Evolutionary conservation across 163 green algal genomes (phyloP), one percentile per base, ranked within the genome.

Genomic region (Chlamydomonas reinhardtii): DNA sequence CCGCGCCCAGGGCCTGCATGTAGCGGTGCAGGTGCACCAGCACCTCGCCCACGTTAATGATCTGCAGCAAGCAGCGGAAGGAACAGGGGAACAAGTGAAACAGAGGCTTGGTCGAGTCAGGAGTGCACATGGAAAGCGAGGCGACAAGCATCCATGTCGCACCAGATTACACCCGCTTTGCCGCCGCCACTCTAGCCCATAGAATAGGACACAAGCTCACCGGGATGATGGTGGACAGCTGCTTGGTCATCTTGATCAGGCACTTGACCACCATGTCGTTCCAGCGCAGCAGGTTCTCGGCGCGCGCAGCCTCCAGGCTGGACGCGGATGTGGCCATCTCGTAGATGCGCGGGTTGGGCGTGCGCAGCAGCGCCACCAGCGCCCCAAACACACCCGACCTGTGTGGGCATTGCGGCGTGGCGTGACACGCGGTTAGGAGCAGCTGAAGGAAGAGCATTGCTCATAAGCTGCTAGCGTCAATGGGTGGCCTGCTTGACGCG

Each of bases 201-300:
- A n/a, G n/a, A n/a, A n/a, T n/a, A n/a, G n/a, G n/a, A n/a, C n/a
- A 19, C 48, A 2, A 9, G 22, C 82, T 82, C 84, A 94, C 91
- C 73, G 95, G 82, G n/a, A 97, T 92, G 39, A 90, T 92, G 31
- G 37, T 66, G 22, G 88, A 89, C 74, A 99, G 92, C 20, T 90
- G 90, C 92, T 99, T 99, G 27, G 96, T 99, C 72, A 97, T 94
- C 90, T 99, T 99, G 89, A 99, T 99, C 20, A 99, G 93, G 95
- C 98, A 99, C 91, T 99, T 99, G 73, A 99, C 96, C 22, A 98
- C 93, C 74, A 99, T 93, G 76, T 98, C 95, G 43, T 86, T 92
- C 90, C 93, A 95, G 52, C 86, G 83, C 59, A 85, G 19, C 48
- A 92, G 79, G 29, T 71, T 32, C 15, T 61, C 39, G 19, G 64